Evolutionary conservation across 1,284 basidiomycete genomes (phyloP), one percentile per base, ranked within the genome.

Genomic region (Boletus nobilissimus): DNA sequence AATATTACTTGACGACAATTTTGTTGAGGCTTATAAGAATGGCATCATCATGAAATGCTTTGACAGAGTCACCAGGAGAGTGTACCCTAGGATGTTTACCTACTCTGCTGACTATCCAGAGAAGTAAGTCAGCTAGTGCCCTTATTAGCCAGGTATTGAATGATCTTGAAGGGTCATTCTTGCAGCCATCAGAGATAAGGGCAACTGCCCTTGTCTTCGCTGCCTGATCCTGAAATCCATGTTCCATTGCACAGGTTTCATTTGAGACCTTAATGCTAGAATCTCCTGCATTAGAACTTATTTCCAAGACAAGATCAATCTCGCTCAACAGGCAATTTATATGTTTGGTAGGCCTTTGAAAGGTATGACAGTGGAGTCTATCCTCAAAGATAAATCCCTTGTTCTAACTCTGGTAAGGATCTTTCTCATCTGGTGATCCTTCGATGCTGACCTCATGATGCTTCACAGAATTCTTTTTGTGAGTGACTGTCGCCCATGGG

Each of bases 211-310:
- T 4, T 76, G 76, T 57, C 62, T 63, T 26, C 3, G 9, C 1
- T 77, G 62, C 13, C 46, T 77, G 5, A 38, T 77, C 18, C 38
- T 67, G 1, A 73, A 43, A 34, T 73, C 18, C 19, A 51, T 29
- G 26, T 51, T 51, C 29, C 51, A 51, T 51, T 13, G 11, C 38
- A 36, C 29, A 48, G 43, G 66, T 24, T 67, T 48, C 22, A 5
- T 67, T 11, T 48, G 43, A 34, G 66, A 67, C 32, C 43, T 67
- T 14, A 43, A 32, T 7, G n/a, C 40, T 16, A 67, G 66, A 67
- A 13, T 67, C 13, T 67, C 22, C 10, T 43, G 24, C 3, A 32
- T 32, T 11, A 48, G 66, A 34, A 48, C 32, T 13, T 67, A 67
- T 36, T 18, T 67, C 18, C 22, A 34, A 11, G 43, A 67, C 29